These are phyloP conservation scores for Cylindrotheca fusiformis DNA, from an alignment of 108 stramenopile genomes.

Conservation along the genomic window DNA sequence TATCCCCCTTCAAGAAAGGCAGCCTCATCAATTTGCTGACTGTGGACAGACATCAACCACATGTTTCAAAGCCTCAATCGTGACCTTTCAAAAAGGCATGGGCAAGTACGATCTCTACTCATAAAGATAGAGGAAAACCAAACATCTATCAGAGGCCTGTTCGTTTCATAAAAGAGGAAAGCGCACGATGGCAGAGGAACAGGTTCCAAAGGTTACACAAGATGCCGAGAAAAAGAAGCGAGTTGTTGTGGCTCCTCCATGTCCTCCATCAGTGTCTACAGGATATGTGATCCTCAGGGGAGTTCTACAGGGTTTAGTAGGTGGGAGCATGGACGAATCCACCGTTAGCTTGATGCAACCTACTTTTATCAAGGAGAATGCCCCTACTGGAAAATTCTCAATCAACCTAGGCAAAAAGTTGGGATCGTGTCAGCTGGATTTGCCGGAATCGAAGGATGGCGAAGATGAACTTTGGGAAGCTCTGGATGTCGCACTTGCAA, in stretches of 20 bases:
- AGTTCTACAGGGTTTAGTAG: conserved; percentile 46
- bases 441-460: conserved; percentile 22
- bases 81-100: no score
- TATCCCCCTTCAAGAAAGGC: no score
- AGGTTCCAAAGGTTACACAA: neutral
- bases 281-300: conserved; percentile 66
- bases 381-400: conserved; percentile 64
- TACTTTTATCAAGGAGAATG: conserved; percentile 69
- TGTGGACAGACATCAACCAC: neutral
- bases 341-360: conserved; percentile 57
- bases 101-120: no score
- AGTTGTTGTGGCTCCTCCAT: conserved; percentile 34
- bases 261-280: conserved; percentile 52
- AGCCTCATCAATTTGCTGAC: neutral
- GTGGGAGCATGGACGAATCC: conserved; percentile 35
- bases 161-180: neutral
- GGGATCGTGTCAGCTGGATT: conserved; percentile 36
- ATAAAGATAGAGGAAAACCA: no score
- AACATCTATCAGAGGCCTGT: neutral
- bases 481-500: conserved; percentile 46
- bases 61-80: no score
- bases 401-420: conserved; percentile 55
- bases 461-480: conserved; percentile 38
- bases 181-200: neutral
- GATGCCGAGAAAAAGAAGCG: conserved; percentile 33